Base-by-base conservation (phyloP, 305 asterid species). In the Ruellia speciosa region DNA sequence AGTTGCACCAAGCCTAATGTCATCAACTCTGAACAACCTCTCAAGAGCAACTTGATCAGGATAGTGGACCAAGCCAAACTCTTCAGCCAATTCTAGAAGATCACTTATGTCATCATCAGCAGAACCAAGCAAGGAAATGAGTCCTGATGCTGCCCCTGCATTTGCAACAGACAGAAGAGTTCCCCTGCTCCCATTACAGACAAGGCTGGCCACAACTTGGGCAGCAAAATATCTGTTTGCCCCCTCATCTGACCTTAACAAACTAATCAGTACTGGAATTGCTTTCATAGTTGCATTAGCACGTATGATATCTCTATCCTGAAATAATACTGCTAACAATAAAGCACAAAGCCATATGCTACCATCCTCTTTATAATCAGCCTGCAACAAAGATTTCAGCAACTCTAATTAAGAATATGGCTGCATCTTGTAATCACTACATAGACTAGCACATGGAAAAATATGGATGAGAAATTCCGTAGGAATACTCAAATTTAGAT, bases 101-200 rank as follows among this genome's bases (percentile, higher is more conserved):
- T 93, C 92, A 14, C 35, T 45, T 54, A 93, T 86, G 66, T 84
- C 97, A 62, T 52, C 85, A 71, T 93, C 97, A 62, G 95, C 82
- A 76, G 96, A 93, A 47, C 99, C 99, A 65, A 93, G 93, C 79
- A 85, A 75, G 56, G 93, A 71, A 64, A 93, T 85, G 72, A 93
- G 95, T 66, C 99, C 99, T 4, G 79, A 79, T 15, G 99, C 88
- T 16, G 90, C 90, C 55, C 99, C 99, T 50, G 99, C 89, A 72
- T 89, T 93, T 49, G 99, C 96, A 68, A 89, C 95, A 52, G 99
- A 93, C 41, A 93, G 87, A 77, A 93, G 99, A 70, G 99, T 93
- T 70, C 99, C 99, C 78, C 99, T 77, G 94, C 94, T 93, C 54
- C 99, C 99, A 28, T 93, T 89, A 71, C 96, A 89, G 63, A 93